phyloP scores from a whole-genome alignment of 2,329 filamentous ascomycete species.

The Paraphoma chrysanthemicola region DNA sequence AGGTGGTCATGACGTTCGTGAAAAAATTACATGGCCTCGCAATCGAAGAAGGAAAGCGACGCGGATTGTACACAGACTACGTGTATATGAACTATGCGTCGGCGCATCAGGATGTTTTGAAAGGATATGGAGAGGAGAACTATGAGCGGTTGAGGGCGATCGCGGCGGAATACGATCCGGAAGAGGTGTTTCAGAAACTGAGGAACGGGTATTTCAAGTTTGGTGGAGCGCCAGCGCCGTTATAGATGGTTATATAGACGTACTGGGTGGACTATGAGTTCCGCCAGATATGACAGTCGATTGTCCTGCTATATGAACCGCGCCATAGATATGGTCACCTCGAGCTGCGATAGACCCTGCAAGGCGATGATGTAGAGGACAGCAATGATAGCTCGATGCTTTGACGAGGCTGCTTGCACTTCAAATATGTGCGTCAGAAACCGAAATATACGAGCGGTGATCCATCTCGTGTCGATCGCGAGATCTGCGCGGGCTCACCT shows the following conservation, averaged over 20 bases:
- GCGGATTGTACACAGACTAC: constrained; percentile 29
- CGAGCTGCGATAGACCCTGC: no score
- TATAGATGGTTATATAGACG: not conserved
- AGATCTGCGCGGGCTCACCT: not conserved
- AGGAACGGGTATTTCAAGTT: constrained; percentile 29
- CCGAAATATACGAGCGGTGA: not conserved
- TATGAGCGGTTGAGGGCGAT: constrained; percentile 25
- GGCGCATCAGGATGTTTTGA: constrained; percentile 51
- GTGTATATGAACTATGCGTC: constrained; percentile 58
- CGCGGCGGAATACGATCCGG: constrained; percentile 28
- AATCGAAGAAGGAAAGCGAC: constrained; percentile 16
- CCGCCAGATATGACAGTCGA: no score
- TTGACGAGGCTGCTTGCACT: no score
- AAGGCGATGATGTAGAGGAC: no score
- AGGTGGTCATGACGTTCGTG: constrained; percentile 13
- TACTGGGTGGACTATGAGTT: no score
- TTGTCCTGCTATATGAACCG: no score
- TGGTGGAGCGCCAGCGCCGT: constrained; percentile 16
- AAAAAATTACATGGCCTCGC: constrained; percentile 15
- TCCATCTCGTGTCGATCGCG: not conserved
- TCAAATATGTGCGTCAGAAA: not conserved
- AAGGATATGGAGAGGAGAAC: constrained; percentile 51
- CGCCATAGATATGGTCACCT: no score
- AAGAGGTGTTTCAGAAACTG: constrained; percentile 27
- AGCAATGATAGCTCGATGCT: no score